Base-by-base conservation (phyloP, 2,329 filamentous ascomycete species). In the Colletotrichum echinochloae region DNA sequence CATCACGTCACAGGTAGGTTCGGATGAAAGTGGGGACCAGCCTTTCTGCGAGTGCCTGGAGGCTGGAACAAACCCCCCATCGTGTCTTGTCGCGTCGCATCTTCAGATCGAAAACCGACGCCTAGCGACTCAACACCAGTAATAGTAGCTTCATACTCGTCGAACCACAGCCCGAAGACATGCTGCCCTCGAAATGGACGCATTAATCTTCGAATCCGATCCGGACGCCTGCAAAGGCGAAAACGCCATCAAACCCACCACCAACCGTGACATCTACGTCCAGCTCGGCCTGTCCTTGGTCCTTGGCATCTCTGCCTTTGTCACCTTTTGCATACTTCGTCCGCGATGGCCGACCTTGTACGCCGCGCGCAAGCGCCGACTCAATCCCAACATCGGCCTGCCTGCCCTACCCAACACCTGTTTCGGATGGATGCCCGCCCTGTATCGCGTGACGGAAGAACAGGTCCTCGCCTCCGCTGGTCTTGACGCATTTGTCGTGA, bases 261-360 rank as follows among this genome's bases (percentile, higher is more conserved):
- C 71, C 56, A 69, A 76, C 33, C 67, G 59, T n/a, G 60, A 66
- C 79, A 80, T 86, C 49, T 79, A 82, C 71, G 88, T 91, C 65
- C 94, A 97, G 82, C 87, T 94, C 61, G 86, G 90, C 70, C 85
- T 97, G 75, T 95, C 94, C 9, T 78, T 93, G 51, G 82, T 87
- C 6, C 84, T 97, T 44, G 94, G 94, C 39, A 73, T 92, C 52
- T 85, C 87, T 7, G 92, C 93, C 39, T 94, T 96, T 76, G 72
- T 94, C 39, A 84, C 89, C 26, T 97, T 97, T 75, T 96, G 93
- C 78, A 84, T 94, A 57, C 85, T 99, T 33, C 92, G 96, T 59
- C 94, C 95, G 74, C 90, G 94, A 89, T 99, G 96, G 96, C 92
- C 93, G 59, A 88, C 91, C 28, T 87, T 99, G 1, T 99, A 98